Base-by-base conservation (phyloP, 2,329 filamentous ascomycete species). In the Blumeriella jaapii region DNA sequence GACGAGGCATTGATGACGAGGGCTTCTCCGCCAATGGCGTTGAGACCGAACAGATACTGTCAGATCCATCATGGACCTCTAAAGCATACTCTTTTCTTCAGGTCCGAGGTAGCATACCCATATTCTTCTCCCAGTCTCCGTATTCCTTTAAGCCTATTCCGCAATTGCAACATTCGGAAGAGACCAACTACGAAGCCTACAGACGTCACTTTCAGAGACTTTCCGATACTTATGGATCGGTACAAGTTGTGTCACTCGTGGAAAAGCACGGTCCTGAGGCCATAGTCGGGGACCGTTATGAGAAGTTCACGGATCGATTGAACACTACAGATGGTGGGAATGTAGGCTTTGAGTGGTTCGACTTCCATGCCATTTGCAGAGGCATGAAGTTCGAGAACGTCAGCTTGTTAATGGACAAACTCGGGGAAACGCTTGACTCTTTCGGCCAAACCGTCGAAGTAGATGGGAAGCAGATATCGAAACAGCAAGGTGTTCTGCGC, bases 351-450 rank as follows among this genome's bases (percentile, higher is more conserved):
- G 84, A 94, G 54, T 98, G 91, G 91, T 98, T 96, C 50, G 91
- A 98, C 54, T 98, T 98, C 51, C 91, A 96, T 56, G 69, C 76
- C 12, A 82, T 82, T 17, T 96, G 91, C 53, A 79, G 85, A 11
- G 91, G 91, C 0, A 95, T 98, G 89, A 93, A 85, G 49, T 98
- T 96, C 52, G 89, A 96, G 53, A 96, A 96, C 40, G 87, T 96
- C 9, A 81, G 77, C 38, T 65, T 79, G 17, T 68, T 98, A 1
- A 68, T 98, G 34, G 70, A 84, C 29, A 75, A 65, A 0, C 59
- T 96, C 3, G 71, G 71, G 17, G 61, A 67, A 3, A 76, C 71
- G n/a, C 63, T 95, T 8, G 74, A 81, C 27, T 63, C 67, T 4
- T 74, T 80, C 29, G 78, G 82, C 1, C 86, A 82, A 61, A 85